Evolutionary conservation across 345 rosid species (phyloP), one percentile per base, ranked within the genome.

Genomic region (Noccaea caerulescens): DNA sequence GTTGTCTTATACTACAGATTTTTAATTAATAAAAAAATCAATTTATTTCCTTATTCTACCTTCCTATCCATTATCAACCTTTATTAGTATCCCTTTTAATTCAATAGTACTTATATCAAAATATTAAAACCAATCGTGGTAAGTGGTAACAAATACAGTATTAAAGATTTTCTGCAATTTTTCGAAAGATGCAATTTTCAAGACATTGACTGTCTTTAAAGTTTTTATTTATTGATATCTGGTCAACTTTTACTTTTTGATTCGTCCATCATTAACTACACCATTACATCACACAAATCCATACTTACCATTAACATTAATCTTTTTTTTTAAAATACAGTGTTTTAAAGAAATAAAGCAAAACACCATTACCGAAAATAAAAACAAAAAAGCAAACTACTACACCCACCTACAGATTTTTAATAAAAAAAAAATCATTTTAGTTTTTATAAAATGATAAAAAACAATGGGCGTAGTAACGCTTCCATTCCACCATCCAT

Each of bases 401-500:
- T 54, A 54, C 70, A 64, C 23, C 72, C 60, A 71, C 68, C 60
- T 7, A 69, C 25, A 14, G 58, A 56, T 51, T 43, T 20, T 11
- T 30, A 23, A 3, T n/a, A 12, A 54, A n/a, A 30, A 5, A 12
- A 53, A 8, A 27, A 30, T 32, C 20, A 12, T 55, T 33, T 55
- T 9, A 56, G 36, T 39, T 39, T 2, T 39, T 10, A 3, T 37
- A 37, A 33, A 68, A 44, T 46, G 8, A 55, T 42, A 66, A 66
- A 66, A 20, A 66, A 58, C 78, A 51, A 67, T 75, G 72, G 68
- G 78, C 73, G 49, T 46, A 42, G 53, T 42, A 57, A 52, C 68
- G 10, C 34, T 39, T 36, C 63, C 73, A 74, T 39, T 36, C 63
- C 73, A 74, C 78, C 69, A 68, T 51, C 68, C 63, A 67, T 75